Evolutionary conservation across 2,329 filamentous ascomycete genomes (phyloP), one percentile per base, ranked within the genome.

Genomic region (Hawksworthiomyces lignivorus): DNA sequence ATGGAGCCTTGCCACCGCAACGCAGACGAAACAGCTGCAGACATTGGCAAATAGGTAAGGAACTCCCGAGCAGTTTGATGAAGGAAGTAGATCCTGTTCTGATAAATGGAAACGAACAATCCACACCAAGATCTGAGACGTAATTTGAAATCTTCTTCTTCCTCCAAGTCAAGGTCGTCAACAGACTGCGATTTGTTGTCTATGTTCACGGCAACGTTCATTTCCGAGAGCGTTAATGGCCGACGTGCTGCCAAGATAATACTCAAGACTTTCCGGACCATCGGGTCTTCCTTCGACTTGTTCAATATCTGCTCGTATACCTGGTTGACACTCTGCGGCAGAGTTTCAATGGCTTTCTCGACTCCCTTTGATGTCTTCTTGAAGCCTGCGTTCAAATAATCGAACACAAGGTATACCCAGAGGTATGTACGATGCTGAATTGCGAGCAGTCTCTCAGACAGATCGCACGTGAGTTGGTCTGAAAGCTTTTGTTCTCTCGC

Each of bases 371-470:
- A 24, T 22, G 48, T 43, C n/a, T 31, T 45, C 28, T 52, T 42
- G 30, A 39, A 22, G 30, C 18, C 15, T 14, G 3, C 34, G 14
- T 47, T 15, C 20, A 47, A 20, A 31, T 42, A 27, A 28, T 47
- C 38, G n/a, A n/a, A n/a, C n/a, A n/a, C n/a, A n/a, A n/a, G n/a
- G n/a, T n/a, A n/a, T n/a, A n/a, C n/a, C n/a, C n/a, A 65, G 15
- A 66, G 59, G 41, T 64, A 65, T 0, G 60, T 65, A 8, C 60
- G 57, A 31, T 64, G 50, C 1, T 46, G 26, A 20, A 41, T 42
- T 10, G 38, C 28, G 19, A 48, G 44, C 34, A 59, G 39, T 17
- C 27, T 48, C 39, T 50, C 9, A 42, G 47, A 35, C 1, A 62
- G 34, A 20, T 52, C 20, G 7, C 18, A 26, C 32, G 29, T 44